Evolutionary conservation across 2,329 filamentous ascomycete species (phyloP), one percentile per base, ranked within the genome.

Genomic region (Pseudocercospora fuligena): DNA sequence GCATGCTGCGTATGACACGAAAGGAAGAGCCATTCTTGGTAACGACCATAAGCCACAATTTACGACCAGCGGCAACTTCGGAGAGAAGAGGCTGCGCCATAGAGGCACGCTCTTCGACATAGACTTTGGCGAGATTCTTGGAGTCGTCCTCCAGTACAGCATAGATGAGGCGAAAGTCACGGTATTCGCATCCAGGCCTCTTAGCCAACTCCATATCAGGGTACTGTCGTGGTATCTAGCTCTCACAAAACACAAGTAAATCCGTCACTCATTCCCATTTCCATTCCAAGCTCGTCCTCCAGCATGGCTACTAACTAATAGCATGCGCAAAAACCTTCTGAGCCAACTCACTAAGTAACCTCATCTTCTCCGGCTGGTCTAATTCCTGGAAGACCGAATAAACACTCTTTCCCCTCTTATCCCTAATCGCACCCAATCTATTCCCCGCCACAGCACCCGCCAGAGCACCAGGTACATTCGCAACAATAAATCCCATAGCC

Each of bases 381-480:
- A 99, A 83, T 73, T 97, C 92, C 84, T 92, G 89, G 78, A 94
- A 98, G 16, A 97, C 95, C 29, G 89, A 85, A 80, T 96, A 98
- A 5, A 99, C 95, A 76, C 92, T 97, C 89, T 97, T 98, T 23
- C 94, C 94, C 80, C 89, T 93, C 33, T 91, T 89, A 81, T 99
- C 95, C 64, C 95, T 85, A 21, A 99, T 88, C 6, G 92, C 92
- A 0, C 95, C 95, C n/a, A 98, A 81, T 60, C 94, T 83, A 80
- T 97, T 98, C 11, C 95, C 95, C 0, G 94, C 94, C 2, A 97
- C 94, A 2, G 92, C 93, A 2, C 95, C 95, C 0, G 94, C 94
- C 43, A 98, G 80, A 75, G 94, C 86, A 0, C 95, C 95, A 0
- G 94, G 92, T 58, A 97, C 88, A 77, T 98, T 98, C 29, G 90